Conservation (phyloP, 164 flowering plant genomes). For the Paratinospora sagittata region DNA sequence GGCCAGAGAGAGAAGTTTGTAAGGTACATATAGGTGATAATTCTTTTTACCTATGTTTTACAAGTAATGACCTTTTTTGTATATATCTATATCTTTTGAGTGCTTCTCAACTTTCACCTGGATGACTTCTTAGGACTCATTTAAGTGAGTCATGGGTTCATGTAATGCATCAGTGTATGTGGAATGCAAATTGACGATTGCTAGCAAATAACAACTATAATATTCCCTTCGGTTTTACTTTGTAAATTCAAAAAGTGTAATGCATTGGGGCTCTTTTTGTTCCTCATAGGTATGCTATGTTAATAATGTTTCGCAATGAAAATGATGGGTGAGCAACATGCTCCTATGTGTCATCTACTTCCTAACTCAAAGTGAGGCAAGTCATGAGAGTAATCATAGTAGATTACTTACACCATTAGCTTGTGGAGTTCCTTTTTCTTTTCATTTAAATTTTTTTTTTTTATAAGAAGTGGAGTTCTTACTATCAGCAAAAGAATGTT, state of each 20-base stretch:
- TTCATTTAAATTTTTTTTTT: too few relatives aligned
- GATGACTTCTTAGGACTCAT: not conserved
- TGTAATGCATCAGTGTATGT: not conserved
- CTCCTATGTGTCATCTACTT: too few relatives aligned
- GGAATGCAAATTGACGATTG: too few relatives aligned
- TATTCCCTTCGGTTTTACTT: not conserved
- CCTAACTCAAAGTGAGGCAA: not conserved
- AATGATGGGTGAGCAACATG: not conserved
- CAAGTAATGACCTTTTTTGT: not conserved
- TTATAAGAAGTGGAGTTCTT: not conserved
- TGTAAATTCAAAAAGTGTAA: not conserved
- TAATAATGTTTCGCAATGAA: not conserved
- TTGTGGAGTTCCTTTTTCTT: too few relatives aligned
- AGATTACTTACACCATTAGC: not conserved
- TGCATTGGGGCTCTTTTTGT: too few relatives aligned
- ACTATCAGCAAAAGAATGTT: not conserved
- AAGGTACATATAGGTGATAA: slow-evolving; percentile 34
- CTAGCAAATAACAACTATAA: too few relatives aligned
- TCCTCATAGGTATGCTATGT: too few relatives aligned
- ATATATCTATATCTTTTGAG: too few relatives aligned
- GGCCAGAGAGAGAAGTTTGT: slow-evolving; percentile 68
- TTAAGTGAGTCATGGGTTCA: not conserved
- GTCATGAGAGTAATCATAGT: not conserved
- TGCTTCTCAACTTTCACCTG: not conserved
- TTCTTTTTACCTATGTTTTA: not conserved